A percentile compares a stretch with the other conserved stretches of the same genome.
phyloP scores from a whole-genome alignment of 1,284 basidiomycete genomes.

The Ceratorhiza oryzae-sativae region DNA sequence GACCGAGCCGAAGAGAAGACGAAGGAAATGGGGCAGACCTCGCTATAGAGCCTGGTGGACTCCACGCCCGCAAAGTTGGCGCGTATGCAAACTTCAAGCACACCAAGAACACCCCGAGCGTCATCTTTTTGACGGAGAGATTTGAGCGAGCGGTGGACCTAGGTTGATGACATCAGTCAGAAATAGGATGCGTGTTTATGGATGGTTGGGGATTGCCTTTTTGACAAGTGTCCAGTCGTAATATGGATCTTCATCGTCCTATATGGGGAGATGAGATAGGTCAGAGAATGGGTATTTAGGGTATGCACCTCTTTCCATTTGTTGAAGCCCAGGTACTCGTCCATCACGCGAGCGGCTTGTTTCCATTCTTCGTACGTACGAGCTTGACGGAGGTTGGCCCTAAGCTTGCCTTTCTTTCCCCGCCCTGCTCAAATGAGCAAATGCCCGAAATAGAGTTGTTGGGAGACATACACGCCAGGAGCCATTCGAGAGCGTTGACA shows the following conservation, averaged over 20 bases:
- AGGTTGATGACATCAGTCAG: conserved; percentile 7
- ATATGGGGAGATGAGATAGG: neutral
- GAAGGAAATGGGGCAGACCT: conserved; percentile 57
- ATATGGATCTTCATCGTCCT: conserved; percentile 79
- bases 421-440: conserved; percentile 62
- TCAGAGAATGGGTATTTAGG: neutral
- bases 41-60: conserved; percentile 87
- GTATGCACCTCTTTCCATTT: conserved; percentile 81
- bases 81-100: conserved; percentile 90
- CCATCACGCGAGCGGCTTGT: conserved; percentile 79
- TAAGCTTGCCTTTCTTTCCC: conserved; percentile 79
- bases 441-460: neutral
- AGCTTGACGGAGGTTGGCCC: conserved; percentile 78
- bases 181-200: neutral
- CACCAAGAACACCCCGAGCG: conserved; percentile 83
- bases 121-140: conserved; percentile 74
- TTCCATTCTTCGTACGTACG: conserved; percentile 65
- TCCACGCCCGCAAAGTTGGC: conserved; percentile 97
- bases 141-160: conserved; percentile 72
- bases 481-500: conserved; percentile 92
- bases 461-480: conserved; percentile 76
- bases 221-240: conserved; percentile 88
- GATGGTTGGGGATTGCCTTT: conserved; percentile 58
- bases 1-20: conserved; percentile 30
- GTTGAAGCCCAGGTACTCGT: conserved; percentile 82